Evolutionary conservation across 2,329 filamentous ascomycete species (phyloP).

Genomic region (Beauveria caledonica): DNA sequence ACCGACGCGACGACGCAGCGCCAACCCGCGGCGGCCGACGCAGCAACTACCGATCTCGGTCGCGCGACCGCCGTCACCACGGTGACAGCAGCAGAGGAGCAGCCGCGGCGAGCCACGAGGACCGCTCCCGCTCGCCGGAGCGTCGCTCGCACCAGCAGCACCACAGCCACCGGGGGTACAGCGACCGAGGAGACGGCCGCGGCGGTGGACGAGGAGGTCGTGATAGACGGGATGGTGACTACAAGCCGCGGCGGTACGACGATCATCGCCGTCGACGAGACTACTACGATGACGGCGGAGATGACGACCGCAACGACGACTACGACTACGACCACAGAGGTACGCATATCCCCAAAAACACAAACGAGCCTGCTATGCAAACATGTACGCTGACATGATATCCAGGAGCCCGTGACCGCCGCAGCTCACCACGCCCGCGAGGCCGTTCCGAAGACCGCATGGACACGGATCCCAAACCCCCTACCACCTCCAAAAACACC

Average conservation of each 20-base stretch:
- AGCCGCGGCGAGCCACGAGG: slow-evolving; percentile 20
- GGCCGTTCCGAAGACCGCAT: slow-evolving; percentile 12
- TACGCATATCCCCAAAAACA: background rate
- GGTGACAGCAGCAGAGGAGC: slow-evolving; percentile 12
- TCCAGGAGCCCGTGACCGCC: slow-evolving; percentile 1
- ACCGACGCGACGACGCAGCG: slow-evolving; percentile 28
- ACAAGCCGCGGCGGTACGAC: slow-evolving; percentile 24
- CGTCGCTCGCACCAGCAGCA: slow-evolving; percentile 23
- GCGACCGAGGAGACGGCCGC: slow-evolving; percentile 17
- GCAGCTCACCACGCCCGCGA: slow-evolving; percentile 1
- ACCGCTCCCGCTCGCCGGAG: slow-evolving; percentile 30
- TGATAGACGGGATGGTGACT: slow-evolving; percentile 26
- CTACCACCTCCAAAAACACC: background rate
- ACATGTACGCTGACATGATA: background rate
- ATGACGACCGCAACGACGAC: slow-evolving; percentile 17
- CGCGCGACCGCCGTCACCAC: slow-evolving; percentile 23
- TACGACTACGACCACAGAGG: slow-evolving; percentile 18
- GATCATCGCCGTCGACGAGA: slow-evolving; percentile 20
- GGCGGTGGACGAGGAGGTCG: slow-evolving; percentile 15
- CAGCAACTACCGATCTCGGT: slow-evolving; percentile 26
- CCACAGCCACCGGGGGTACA: slow-evolving; percentile 31
- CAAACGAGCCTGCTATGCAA: background rate
- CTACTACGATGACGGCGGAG: slow-evolving; percentile 21
- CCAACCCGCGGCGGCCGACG: slow-evolving; percentile 21
- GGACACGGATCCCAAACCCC: slow-evolving; percentile 22